Percentiles rank a stretch among this genome's conserved stretches.
Conservation (phyloP, 108 stramenopile genomes). For the Nitzschia sp. region DNA sequence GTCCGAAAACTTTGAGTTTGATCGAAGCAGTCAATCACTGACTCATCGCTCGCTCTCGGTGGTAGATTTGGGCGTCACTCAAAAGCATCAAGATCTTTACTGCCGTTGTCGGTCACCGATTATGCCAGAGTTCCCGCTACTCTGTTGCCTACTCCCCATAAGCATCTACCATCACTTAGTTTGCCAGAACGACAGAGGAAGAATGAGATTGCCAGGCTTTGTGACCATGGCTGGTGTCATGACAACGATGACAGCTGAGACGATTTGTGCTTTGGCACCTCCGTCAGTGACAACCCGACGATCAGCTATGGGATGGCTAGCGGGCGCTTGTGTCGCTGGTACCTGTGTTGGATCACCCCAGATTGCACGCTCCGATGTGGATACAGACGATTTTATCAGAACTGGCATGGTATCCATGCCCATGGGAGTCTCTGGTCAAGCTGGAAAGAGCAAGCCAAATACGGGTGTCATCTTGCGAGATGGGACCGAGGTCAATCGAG, state of each 20-base stretch:
- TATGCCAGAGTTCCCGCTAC: too few relatives aligned
- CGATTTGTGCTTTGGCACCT: neutral
- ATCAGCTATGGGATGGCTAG: conserved; percentile 9
- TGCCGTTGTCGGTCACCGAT: too few relatives aligned
- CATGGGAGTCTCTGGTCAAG: conserved; percentile 77
- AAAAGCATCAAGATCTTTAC: too few relatives aligned
- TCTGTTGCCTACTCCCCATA: too few relatives aligned
- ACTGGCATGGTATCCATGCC: conserved; percentile 59
- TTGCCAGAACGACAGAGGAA: too few relatives aligned
- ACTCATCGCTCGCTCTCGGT: too few relatives aligned
- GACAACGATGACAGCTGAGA: neutral
- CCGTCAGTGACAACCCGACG: neutral
- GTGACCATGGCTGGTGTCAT: neutral
- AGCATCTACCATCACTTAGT: too few relatives aligned
- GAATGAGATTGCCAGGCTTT: neutral
- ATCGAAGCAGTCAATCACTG: too few relatives aligned
- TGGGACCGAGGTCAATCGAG: conserved; percentile 68
- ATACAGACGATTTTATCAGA: conserved; percentile 51
- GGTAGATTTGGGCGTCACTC: too few relatives aligned
- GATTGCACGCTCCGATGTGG: conserved; percentile 10
- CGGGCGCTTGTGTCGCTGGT: neutral
- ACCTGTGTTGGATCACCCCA: neutral
- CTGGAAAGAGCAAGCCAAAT: conserved; percentile 75
- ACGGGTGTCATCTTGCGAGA: conserved; percentile 81
- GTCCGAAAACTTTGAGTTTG: too few relatives aligned